phyloP scores from a whole-genome alignment of 2,329 filamentous ascomycete genomes.

The Neofusicoccum parvum region DNA sequence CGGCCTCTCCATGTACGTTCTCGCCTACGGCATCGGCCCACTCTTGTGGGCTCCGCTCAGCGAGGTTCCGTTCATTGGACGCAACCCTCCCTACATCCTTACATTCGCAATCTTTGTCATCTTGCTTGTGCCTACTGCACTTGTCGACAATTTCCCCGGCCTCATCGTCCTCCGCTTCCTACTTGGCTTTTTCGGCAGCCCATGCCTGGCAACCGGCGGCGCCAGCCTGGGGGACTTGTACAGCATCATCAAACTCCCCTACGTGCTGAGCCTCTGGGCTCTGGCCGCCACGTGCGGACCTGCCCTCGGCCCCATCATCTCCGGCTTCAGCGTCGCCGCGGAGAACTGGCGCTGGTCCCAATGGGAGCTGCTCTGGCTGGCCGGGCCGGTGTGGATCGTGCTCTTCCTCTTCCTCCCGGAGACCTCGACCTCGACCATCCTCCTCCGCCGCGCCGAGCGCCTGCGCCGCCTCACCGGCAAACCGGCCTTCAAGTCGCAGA shows the following conservation, averaged over 20 bases:
- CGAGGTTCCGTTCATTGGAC: slow-evolving; percentile 67
- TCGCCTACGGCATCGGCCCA: slow-evolving; percentile 64
- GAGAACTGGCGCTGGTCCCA: slow-evolving; percentile 31
- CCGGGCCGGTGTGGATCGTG: slow-evolving; percentile 27
- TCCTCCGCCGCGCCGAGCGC: slow-evolving; percentile 30
- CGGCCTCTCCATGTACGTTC: slow-evolving; percentile 64
- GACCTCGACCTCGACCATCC: slow-evolving; percentile 29
- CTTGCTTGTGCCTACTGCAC: slow-evolving; percentile 64
- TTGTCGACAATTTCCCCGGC: slow-evolving; percentile 64
- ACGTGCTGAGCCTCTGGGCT: slow-evolving; percentile 48
- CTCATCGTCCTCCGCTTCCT: slow-evolving; percentile 58
- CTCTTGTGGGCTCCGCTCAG: slow-evolving; percentile 67
- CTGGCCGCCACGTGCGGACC: slow-evolving; percentile 45
- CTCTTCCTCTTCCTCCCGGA: slow-evolving; percentile 31
- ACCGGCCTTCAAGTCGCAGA: slow-evolving; percentile 58
- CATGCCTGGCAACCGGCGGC: slow-evolving; percentile 42
- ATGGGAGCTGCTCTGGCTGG: slow-evolving; percentile 32
- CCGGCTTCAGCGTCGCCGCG: slow-evolving; percentile 28
- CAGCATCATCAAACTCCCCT: slow-evolving; percentile 47
- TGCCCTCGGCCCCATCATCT: slow-evolving; percentile 30
- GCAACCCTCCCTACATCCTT: slow-evolving; percentile 68
- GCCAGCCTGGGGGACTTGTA: slow-evolving; percentile 43
- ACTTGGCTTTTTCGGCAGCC: slow-evolving; percentile 43
- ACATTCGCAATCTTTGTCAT: slow-evolving; percentile 71
- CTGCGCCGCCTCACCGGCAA: slow-evolving; percentile 56